Base-by-base conservation (phyloP, 257 asterid genomes). In the Solanum acaule region DNA sequence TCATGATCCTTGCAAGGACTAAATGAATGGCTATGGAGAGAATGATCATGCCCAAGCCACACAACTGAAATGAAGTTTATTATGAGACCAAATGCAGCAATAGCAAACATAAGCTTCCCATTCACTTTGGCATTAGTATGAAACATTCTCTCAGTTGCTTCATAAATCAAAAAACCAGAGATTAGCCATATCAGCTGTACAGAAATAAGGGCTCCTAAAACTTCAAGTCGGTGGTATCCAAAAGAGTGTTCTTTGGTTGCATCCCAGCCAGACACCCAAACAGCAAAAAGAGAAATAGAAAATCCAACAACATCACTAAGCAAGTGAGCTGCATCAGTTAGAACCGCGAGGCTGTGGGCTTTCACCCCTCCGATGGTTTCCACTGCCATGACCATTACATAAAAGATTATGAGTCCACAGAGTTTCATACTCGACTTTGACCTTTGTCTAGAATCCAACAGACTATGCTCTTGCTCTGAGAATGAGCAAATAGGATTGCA, bases 341-440 rank as follows among this genome's bases (percentile, higher is more conserved):
- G 93, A 81, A 95, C 92, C 10, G 99, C 98, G 14, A 96, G 93
- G 91, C 98, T 95, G 90, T 96, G 94, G 87, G 99, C 94, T 90
- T 87, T 90, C 31, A 95, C 63, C 44, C 98, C 98, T 71, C 99
- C 99, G 20, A 93, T n/a, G 25, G 94, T 87, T 93, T 96, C 98
- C 49, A 93, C 92, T 40, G 88, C 86, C 97, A 96, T 94, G 76
- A 93, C 93, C 61, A 93, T 12, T 13, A 90, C 83, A 86, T 92
- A 94, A 89, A 95, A 93, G 46, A 91, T 29, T 87, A 94, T 92
- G 33, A 96, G 95, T 78, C 95, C 94, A 84, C 86, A 89, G 23
- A 96, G 98, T 87, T 94, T 95, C 18, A 31, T 67, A 9, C 89
- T 89, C 20, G 98, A 92, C 75, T 91, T 94, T 75, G 97, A 92